Evolutionary conservation across 768 basidiomycete species (phyloP), one percentile per base, ranked within the genome.

Genomic region (Suillus hirtellus): DNA sequence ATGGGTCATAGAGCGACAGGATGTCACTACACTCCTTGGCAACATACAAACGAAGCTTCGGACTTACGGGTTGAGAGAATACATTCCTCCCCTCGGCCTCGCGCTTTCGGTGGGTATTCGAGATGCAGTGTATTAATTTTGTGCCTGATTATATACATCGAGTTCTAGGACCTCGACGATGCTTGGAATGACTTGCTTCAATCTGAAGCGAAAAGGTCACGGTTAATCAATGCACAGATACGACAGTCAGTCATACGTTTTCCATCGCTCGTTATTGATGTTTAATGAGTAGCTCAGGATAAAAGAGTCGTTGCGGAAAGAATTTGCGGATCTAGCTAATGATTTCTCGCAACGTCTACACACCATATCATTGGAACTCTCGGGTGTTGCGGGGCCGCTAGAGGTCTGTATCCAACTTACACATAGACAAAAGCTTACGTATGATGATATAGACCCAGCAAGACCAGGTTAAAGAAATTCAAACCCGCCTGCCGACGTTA

Each of bases 11-110:
- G 96, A 99, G 75, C 86, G 89, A 71, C 91, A 94, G 71, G 95
- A 96, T 63, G 78, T 97, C 11, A 86, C 88, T 10, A 92, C 91
- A 1, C 82, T 98, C 15, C 93, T 98, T 66, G 89, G 92, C 3
- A 96, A 97, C 70, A 89, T 99, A 35, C 93, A 95, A 74, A 96
- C 94, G 1, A 98, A 99, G 76, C 78, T 99, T 62, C 85, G 83
- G 75, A 99, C 96, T 27, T 99, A 99, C 78, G 87, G 89, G 11
- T 72, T 99, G 68, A 81, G 87, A 63, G 87, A 92, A 69, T 99
- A 96, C 74, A 81, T 89, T 27, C 95, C 97, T 14, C 86, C 88
- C 2, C 72, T 76, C 4, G 95, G 92, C 2, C 77, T 95, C 21
- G 78, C 86, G 27, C 80, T 89, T 37, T 77, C 81, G 42, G 87